These are phyloP conservation scores for Capronia coronata DNA, from an alignment of 2,329 filamentous ascomycete species.

Conservation along the genomic window DNA sequence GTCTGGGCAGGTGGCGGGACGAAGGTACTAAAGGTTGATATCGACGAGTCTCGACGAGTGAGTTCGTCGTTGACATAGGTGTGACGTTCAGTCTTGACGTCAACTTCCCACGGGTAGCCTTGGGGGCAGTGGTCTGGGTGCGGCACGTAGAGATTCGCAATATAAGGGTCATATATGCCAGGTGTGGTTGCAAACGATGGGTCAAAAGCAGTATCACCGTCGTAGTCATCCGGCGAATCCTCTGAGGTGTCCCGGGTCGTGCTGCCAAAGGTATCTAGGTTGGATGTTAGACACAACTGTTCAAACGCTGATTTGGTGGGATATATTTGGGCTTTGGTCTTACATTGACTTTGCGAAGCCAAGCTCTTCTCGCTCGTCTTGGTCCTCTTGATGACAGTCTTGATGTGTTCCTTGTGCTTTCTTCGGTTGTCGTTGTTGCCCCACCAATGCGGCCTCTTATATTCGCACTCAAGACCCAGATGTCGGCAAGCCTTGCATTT, in stretches of 20 bases:
- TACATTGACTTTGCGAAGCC: conserved; percentile 37
- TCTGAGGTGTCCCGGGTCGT: conserved; percentile 61
- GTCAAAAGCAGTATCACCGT: conserved; percentile 62
- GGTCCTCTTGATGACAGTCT: conserved; percentile 94
- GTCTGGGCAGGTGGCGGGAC: conserved; percentile 64
- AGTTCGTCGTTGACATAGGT: conserved; percentile 90
- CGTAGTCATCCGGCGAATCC: conserved; percentile 66
- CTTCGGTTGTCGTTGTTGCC: conserved; percentile 81
- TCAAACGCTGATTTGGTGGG: background rate
- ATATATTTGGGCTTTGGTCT: background rate
- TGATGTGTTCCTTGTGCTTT: conserved; percentile 89
- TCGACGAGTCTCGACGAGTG: conserved; percentile 74
- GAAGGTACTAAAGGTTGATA: conserved; percentile 89
- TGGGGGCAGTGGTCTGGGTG: conserved; percentile 48
- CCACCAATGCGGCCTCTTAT: conserved; percentile 97
- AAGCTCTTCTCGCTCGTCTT: conserved; percentile 84
- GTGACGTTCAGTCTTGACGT: conserved; percentile 91
- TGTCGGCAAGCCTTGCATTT: conserved; percentile 58
- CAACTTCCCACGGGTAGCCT: conserved; percentile 73
- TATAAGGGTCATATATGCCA: conserved; percentile 37
- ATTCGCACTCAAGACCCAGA: conserved; percentile 84
- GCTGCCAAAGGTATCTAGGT: conserved; percentile 13
- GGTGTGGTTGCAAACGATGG: conserved; percentile 51
- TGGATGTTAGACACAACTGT: conserved; percentile 5
- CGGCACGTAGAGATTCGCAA: conserved; percentile 47